A percentile compares a stretch with the other conserved stretches of the same genome.
These are phyloP conservation scores for Phanerodontia chrysosporium DNA, from an alignment of 768 basidiomycete species.

Conservation along the genomic window DNA sequence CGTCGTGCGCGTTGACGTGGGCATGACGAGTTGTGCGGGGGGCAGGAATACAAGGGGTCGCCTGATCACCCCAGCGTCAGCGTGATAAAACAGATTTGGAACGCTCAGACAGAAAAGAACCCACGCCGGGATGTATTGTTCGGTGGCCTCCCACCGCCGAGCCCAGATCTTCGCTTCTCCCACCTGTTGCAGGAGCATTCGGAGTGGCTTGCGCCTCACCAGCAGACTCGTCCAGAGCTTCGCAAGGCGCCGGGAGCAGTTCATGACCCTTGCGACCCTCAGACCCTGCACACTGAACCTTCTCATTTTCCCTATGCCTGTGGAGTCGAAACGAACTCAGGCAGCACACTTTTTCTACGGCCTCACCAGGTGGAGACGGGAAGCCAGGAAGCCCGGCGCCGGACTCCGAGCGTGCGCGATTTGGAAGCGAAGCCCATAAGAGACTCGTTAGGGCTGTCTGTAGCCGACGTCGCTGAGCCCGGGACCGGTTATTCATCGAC, in stretches of 20 bases:
- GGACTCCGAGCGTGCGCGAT: not conserved
- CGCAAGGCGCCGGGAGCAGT: not conserved
- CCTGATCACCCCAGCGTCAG: not conserved
- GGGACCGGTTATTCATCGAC: not conserved
- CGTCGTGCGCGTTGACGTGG: not conserved
- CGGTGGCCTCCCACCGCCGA: not conserved
- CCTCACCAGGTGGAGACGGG: not conserved
- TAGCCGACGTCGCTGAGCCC: not conserved
- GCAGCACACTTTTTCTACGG: not conserved
- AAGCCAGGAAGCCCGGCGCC: not conserved
- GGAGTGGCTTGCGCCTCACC: not conserved
- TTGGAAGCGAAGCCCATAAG: not conserved
- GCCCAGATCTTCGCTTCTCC: not conserved
- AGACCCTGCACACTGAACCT: not conserved
- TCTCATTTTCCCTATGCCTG: not conserved
- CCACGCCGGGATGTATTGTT: not conserved
- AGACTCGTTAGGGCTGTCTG: not conserved
- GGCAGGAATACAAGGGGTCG: not conserved
- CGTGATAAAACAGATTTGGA: not conserved
- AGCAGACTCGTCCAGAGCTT: not conserved
- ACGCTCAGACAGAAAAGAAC: not conserved
- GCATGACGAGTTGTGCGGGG: not conserved
- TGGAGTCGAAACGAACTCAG: not conserved
- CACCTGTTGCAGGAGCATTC: not conserved
- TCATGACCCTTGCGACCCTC: not conserved